Evolutionary conservation across 768 basidiomycete species (phyloP), one percentile per base, ranked within the genome.

Genomic region (Lactarius hengduanensis): DNA sequence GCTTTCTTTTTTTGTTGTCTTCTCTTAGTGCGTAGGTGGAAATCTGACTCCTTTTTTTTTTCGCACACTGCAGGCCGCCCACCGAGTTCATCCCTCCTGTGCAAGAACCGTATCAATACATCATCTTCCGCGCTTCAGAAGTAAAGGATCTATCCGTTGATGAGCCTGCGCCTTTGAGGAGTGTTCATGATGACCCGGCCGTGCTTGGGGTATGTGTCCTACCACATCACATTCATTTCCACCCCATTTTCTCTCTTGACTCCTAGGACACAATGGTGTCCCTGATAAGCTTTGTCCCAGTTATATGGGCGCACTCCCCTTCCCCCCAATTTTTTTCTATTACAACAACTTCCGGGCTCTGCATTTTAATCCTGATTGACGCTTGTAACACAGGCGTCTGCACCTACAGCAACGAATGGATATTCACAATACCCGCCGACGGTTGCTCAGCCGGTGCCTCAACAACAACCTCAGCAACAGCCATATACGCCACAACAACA

Each of bases 141-240:
- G 92, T 94, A 68, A 93, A 94, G 73, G 92, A 94, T 73, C 82
- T 94, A n/a, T 82, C 89, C 32, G 91, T 94, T 16, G 92, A 94
- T 71, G 89, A 92, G 66, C 82, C 84, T 1, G 77, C 79, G 9
- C 72, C 74, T 26, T 67, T 81, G 43, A 81, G 86, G 59, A 91
- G 83, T 71, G 86, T 92, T 18, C 89, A 89, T 66, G 89, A 92
- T 73, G 92, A 94, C 76, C 92, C 92, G 7, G 92, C 92, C 8
- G 89, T 94, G 18, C 80, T 94, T 57, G 90, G 89, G 71, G 91
- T 90, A 74, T 78, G 87, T 82, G 40, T 63, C 60, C 20, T 34
- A 26, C 22, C 1, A 32, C 32, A 47, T 67, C 18, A 59, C 58
- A 18, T 59, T 56, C 38, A 54, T 59, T 61, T 36, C 57, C 77